These are phyloP conservation scores for Irpex rosettiformis DNA, from an alignment of 1,284 basidiomycete species.

Conservation along the genomic window DNA sequence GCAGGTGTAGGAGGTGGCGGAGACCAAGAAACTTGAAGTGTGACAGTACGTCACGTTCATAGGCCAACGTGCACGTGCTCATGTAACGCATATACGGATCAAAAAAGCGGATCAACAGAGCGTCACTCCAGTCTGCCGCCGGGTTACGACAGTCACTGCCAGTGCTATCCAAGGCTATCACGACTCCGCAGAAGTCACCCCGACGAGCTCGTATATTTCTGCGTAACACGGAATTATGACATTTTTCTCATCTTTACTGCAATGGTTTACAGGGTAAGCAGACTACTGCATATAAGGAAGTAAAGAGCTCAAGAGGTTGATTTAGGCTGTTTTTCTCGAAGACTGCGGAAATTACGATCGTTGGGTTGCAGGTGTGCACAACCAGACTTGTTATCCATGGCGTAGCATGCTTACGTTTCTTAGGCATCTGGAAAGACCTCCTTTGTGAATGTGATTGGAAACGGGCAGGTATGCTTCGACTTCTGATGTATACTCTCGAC, in stretches of 20 bases:
- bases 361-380: slow-evolving; percentile 79
- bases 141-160: neutral
- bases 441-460: slow-evolving; percentile 88
- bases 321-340: slow-evolving; percentile 83
- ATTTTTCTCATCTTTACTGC: slow-evolving; percentile 64
- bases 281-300: neutral
- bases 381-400: neutral
- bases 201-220: neutral
- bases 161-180: neutral
- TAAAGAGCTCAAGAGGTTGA: neutral
- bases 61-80: too few relatives aligned
- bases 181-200: neutral
- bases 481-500: neutral
- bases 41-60: too few relatives aligned
- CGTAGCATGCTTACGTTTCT: neutral
- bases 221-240: slow-evolving; percentile 39
- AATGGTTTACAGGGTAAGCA: slow-evolving; percentile 63
- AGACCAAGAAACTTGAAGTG: neutral
- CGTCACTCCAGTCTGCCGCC: neutral
- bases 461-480: slow-evolving; percentile 60
- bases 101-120: neutral
- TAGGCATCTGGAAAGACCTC: slow-evolving; percentile 94
- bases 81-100: too few relatives aligned
- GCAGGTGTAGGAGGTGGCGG: neutral
- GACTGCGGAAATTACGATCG: slow-evolving; percentile 88